Base-by-base conservation (phyloP, 1,284 basidiomycete genomes). In the Phellopilus nigrolimitatus region DNA sequence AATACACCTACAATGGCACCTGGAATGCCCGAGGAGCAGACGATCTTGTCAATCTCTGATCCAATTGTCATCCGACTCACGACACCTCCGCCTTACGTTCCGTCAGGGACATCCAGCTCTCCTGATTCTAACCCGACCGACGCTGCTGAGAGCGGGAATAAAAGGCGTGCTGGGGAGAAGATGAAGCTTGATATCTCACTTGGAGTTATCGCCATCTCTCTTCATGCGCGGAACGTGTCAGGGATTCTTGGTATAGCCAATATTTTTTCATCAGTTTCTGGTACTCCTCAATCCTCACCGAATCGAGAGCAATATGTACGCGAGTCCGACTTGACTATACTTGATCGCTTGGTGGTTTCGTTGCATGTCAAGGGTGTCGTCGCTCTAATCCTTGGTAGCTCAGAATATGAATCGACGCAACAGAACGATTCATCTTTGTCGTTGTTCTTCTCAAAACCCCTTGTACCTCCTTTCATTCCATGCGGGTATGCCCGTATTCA, bases 401-500 rank as follows among this genome's bases (percentile, higher is more conserved):
- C 24, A 3, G 17, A 15, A 21, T 34, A 46, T 19, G 27, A 21
- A 5, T 8, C n/a, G 13, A 19, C 1, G 9, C 15, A 31, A 15
- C 19, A 4, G 27, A 28, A 51, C n/a, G 51, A 52, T 9, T 45
- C 63, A 25, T 45, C 45, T 9, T 43, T 75, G 53, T 58, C 59
- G 2, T 63, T 64, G 40, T 84, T 80, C 62, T 86, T 82, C 61
- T 63, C 69, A 15, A 73, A 70, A 24, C 83, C 86, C 2, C 68
- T 84, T 21, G 61, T 73, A 6, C 79, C 81, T 39, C 81, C 79
- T 13, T 63, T 59, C 36, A 61, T 82, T 5, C 60, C 68, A 3
- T 64, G 66, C 42, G 71, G 76, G 24, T 88, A 79, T 60, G 56
- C 78, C 34, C 78, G 87, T 13, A 49, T 85, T 3, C 71, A 81